These are phyloP conservation scores for Suhomyces anneliseae DNA, from an alignment of 1,139 yeast genomes.

Conservation along the genomic window DNA sequence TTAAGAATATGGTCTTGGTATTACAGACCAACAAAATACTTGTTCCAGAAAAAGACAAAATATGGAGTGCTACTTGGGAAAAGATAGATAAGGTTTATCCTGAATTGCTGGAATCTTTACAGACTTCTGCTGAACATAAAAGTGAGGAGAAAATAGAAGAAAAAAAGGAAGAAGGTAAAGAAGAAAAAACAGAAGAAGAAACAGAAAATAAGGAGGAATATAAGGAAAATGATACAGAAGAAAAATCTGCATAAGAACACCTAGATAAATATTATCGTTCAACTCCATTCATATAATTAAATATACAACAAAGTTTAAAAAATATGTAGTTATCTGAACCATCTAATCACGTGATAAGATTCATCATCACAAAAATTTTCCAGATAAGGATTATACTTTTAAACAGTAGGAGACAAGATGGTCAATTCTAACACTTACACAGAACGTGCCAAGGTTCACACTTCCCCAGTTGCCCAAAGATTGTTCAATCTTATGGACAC, in stretches of 20 bases:
- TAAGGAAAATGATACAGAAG: no score
- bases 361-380: not conserved
- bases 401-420: constrained; percentile 11
- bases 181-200: not conserved
- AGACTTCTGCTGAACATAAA: not conserved
- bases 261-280: no score
- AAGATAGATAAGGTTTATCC: constrained; percentile 48
- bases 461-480: constrained; percentile 77
- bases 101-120: constrained; percentile 33
- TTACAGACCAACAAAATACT: constrained; percentile 31
- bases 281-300: no score
- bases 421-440: constrained; percentile 48
- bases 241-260: no score
- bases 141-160: not conserved
- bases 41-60: constrained; percentile 20
- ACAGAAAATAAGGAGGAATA: no score
- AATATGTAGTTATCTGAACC: no score
- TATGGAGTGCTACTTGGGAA: constrained; percentile 43
- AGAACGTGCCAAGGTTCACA: constrained; percentile 67
- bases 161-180: not conserved
- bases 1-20: constrained; percentile 57
- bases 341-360: not conserved
- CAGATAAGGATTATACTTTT: not conserved
- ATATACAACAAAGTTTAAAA: no score
- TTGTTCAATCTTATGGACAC: constrained; percentile 72